These are phyloP conservation scores for Coemansia sp. DNA, from an alignment of 192 early-diverging fungal species.

Conservation along the genomic window DNA sequence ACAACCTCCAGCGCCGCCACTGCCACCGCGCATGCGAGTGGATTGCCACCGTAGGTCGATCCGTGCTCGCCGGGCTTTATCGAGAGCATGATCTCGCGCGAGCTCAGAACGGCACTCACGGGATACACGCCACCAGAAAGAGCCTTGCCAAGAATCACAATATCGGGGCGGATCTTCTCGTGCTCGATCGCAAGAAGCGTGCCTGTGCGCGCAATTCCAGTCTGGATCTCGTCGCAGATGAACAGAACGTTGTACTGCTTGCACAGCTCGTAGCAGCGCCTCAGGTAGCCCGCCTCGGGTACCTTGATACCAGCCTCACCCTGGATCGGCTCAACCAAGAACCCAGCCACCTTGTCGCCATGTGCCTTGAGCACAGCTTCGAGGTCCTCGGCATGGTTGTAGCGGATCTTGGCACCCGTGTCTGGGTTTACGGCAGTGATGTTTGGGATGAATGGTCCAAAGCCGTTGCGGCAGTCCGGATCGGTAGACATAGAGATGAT, in stretches of 20 bases:
- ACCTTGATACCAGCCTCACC: slow-evolving; percentile 98
- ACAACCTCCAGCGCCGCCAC: slow-evolving; percentile 94
- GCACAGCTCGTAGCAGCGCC: slow-evolving; percentile 86
- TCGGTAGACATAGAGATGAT: slow-evolving; percentile 96
- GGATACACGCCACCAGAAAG: slow-evolving; percentile 97
- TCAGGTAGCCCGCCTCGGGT: slow-evolving; percentile 91
- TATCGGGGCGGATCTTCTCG: slow-evolving; percentile 89
- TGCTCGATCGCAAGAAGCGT: slow-evolving; percentile 94
- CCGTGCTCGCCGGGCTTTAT: slow-evolving; percentile 95
- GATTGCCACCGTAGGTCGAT: slow-evolving; percentile 97
- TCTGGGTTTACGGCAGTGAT: slow-evolving; percentile 80
- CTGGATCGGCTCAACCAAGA: slow-evolving; percentile 99
- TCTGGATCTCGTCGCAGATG: slow-evolving; percentile 99
- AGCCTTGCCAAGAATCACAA: slow-evolving; percentile 97
- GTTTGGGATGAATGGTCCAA: slow-evolving; percentile 93
- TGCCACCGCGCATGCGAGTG: slow-evolving; percentile 90
- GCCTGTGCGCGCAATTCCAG: slow-evolving; percentile 92
- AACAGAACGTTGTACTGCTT: slow-evolving; percentile 97
- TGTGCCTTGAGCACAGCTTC: slow-evolving; percentile 82
- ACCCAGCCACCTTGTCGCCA: slow-evolving; percentile 83
- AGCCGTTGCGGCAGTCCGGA: slow-evolving; percentile 75
- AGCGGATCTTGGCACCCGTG: slow-evolving; percentile 69
- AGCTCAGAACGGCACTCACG: slow-evolving; percentile 89
- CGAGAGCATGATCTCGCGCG: slow-evolving; percentile 76
- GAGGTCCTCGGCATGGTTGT: slow-evolving; percentile 86